Conservation (phyloP, 1,284 basidiomycete genomes). For the Leccinum angustisporum region DNA sequence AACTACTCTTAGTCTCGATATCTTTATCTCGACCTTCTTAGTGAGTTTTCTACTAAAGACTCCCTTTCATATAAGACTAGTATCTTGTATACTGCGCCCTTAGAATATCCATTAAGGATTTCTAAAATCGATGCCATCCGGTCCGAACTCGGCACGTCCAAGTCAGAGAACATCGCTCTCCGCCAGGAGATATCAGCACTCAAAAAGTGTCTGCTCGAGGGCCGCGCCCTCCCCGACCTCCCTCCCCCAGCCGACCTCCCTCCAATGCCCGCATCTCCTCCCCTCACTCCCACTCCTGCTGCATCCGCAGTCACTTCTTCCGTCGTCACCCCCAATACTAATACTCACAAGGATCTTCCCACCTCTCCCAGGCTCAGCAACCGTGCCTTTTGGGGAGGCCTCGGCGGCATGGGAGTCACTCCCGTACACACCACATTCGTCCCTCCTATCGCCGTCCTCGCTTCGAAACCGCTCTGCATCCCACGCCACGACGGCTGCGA, state of each 20-base stretch:
- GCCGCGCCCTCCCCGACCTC: constrained; percentile 42
- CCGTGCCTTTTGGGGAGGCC: constrained; percentile 76
- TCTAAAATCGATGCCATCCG: constrained; percentile 90
- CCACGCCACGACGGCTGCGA: too few species aligned
- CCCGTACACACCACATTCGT: constrained; percentile 85
- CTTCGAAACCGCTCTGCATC: constrained; percentile 18
- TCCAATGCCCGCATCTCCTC: constrained; percentile 38
- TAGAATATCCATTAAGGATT: too few species aligned
- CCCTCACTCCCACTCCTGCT: constrained; percentile 28
- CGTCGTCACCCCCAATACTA: constrained; percentile 73
- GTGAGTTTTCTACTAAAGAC: too few species aligned
- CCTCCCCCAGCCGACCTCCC: constrained; percentile 48
- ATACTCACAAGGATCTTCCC: constrained; percentile 83
- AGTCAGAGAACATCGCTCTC: constrained; percentile 82
- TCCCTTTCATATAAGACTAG: too few species aligned
- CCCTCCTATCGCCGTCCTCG: constrained; percentile 49
- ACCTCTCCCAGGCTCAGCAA: constrained; percentile 54
- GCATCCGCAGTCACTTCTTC: constrained; percentile 24
- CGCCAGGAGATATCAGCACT: constrained; percentile 82
- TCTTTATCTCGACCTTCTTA: too few species aligned
- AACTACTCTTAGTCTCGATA: too few species aligned
- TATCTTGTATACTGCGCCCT: too few species aligned
- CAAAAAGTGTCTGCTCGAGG: constrained; percentile 77
- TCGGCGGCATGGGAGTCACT: constrained; percentile 66
- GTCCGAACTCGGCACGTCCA: constrained; percentile 77